Percentiles rank a stretch among this genome's conserved stretches.
Conservation (phyloP, 371 early-diverging fungal species). For the Apophysomyces elegans region DNA sequence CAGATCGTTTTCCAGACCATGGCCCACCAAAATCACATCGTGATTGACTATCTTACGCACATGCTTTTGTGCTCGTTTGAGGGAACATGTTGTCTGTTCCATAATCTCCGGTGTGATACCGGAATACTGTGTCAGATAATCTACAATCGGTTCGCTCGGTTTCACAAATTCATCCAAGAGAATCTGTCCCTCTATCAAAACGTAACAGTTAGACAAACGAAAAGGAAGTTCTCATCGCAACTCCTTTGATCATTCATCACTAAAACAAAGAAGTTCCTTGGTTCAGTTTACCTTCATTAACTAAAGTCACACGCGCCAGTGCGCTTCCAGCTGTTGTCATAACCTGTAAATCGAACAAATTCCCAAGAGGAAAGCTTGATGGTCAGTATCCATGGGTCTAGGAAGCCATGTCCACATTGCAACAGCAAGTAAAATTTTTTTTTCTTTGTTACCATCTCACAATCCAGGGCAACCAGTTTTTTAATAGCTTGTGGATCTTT, state of each 20-base stretch:
- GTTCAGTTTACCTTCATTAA: constrained; percentile 50
- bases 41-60: constrained; percentile 57
- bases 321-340: constrained; percentile 70
- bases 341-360: constrained; percentile 35
- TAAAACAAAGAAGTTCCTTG: too few relatives aligned
- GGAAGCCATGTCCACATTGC: too few relatives aligned
- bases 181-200: constrained; percentile 38
- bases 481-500: constrained; percentile 27
- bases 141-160: constrained; percentile 67
- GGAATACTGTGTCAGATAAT: constrained; percentile 71
- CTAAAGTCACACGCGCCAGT: constrained; percentile 72
- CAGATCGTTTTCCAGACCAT: constrained; percentile 49
- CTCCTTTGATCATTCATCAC: not conserved
- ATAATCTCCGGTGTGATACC: constrained; percentile 73
- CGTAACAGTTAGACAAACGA: not conserved
- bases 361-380: not conserved
- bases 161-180: constrained; percentile 76
- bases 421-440: too few relatives aligned
- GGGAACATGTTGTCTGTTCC: constrained; percentile 51
- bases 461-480: constrained; percentile 72
- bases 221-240: not conserved
- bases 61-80: constrained; percentile 63
- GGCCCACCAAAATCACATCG: constrained; percentile 62
- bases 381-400: not conserved
- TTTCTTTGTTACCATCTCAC: constrained; percentile 73